These are phyloP conservation scores for Annulohypoxylon stygium DNA, from an alignment of 495 filamentous ascomycete genomes.

Conservation along the genomic window DNA sequence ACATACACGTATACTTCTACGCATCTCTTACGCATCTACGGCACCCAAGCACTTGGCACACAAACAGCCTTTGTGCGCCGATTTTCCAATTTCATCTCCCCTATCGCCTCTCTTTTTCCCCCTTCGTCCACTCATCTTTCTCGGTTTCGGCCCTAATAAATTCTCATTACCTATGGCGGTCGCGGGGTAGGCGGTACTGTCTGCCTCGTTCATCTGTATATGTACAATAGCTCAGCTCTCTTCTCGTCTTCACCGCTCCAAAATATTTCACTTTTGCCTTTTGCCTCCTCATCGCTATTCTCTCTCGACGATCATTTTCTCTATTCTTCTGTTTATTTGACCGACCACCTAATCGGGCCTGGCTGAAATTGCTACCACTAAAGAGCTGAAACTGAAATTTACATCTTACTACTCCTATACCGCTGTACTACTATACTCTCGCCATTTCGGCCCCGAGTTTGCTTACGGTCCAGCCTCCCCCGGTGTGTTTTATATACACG, in stretches of 20 bases:
- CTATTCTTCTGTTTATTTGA: not conserved
- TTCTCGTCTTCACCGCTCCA: constrained; percentile 33
- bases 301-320: constrained; percentile 7
- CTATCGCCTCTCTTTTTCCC: constrained; percentile 18
- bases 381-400: constrained; percentile 8
- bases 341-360: constrained; percentile 1
- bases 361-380: constrained; percentile 6
- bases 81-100: constrained; percentile 14
- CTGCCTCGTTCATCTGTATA: constrained; percentile 37
- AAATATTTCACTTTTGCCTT: constrained; percentile 20
- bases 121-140: constrained; percentile 12
- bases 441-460: constrained; percentile 19
- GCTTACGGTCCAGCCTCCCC: constrained; percentile 3
- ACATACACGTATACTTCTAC: constrained; percentile 28
- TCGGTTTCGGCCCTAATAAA: constrained; percentile 26
- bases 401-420: not conserved
- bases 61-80: constrained; percentile 39
- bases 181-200: constrained; percentile 45
- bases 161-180: constrained; percentile 38
- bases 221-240: constrained; percentile 16
- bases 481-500: constrained; percentile 23
- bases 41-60: constrained; percentile 25
- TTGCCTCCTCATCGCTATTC: constrained; percentile 6
- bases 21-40: constrained; percentile 16
- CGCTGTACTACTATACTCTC: not conserved